Base-by-base conservation (phyloP, 2,329 filamentous ascomycete species). In the Monilinia vaccinii-corymbosi region DNA sequence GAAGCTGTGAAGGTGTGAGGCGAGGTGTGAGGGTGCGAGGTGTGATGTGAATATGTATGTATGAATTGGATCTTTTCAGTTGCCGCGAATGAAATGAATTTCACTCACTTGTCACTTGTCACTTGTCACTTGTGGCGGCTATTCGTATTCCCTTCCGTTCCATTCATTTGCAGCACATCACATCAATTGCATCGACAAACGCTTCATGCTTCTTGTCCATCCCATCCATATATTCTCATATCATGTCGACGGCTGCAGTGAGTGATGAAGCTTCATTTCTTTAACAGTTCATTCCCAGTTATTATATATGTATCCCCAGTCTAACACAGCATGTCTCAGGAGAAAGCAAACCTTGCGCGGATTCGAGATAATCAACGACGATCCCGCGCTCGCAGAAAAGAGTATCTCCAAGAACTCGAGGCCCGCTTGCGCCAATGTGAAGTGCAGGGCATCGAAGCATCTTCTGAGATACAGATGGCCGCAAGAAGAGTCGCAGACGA, bases 321-420 rank as follows among this genome's bases (percentile, higher is more conserved):
- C 44, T 61, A 53, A 61, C 46, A 16, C 46, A 16, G 4, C 11
- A 55, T 59, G 44, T 60, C 49, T 32, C 52, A 69, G 66, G 67
- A 69, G 61, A 71, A 71, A 64, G 65, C 65, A 45, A 72, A 74
- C 57, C 69, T 73, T 38, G 79, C 81, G 50, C 84, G 87, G 61
- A 86, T 91, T 65, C 81, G 88, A 64, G 86, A 91, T 68, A 92
- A 91, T 68, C 88, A 91, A 71, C 80, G 88, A 60, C 83, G 87
- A 63, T 89, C 85, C n/a, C 83, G 88, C 57, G 86, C 86, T 49
- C 81, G 87, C 40, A 80, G 85, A 64, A 89, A 87, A 75, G 86
- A 89, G 69, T 90, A 91, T 69, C 75, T 90, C 44, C 77, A 84
- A 63, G 85, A 88, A 59, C 79, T 91, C 32, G 87, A 91, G 72